Percentiles rank a stretch among this genome's conserved stretches.
phyloP scores from a whole-genome alignment of 176 grass and related monocot genomes.

The Calamus simplicifolius region DNA sequence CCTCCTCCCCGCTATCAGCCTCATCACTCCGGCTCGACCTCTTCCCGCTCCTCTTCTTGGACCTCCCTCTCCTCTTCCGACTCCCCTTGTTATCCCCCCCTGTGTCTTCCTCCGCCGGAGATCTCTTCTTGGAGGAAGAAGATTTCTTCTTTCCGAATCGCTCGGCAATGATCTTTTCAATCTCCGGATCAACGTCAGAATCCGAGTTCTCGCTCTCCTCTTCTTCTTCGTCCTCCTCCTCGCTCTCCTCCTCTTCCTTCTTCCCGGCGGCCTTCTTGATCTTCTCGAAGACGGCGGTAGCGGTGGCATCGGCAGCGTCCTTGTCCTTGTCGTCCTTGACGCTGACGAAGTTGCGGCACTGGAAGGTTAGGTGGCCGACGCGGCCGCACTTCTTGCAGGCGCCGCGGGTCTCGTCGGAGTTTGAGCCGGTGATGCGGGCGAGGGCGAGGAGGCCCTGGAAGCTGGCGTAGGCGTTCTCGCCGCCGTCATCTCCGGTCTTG shows the following conservation, averaged over 20 bases:
- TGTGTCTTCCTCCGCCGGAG: conserved; percentile 13
- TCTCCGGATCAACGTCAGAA: conserved; percentile 56
- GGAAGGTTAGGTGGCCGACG: conserved; percentile 89
- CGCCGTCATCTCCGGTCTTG: conserved; percentile 1
- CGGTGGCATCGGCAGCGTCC: not conserved
- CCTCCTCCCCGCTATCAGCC: conserved; percentile 38
- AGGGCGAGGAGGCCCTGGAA: conserved; percentile 91
- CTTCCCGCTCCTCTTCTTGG: conserved; percentile 27
- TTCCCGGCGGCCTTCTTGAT: conserved; percentile 48
- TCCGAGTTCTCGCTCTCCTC: conserved; percentile 41
- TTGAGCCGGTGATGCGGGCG: conserved; percentile 55
- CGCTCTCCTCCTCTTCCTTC: conserved; percentile 20
- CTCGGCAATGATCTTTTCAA: conserved; percentile 69
- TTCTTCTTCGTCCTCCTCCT: conserved; percentile 18
- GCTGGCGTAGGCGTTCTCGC: conserved; percentile 66
- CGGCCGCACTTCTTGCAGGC: conserved; percentile 79
- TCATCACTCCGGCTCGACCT: conserved; percentile 7
- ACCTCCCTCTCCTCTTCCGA: conserved; percentile 36
- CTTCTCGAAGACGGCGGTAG: conserved; percentile 28
- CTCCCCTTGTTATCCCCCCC: conserved; percentile 4
- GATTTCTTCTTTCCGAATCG: conserved; percentile 30
- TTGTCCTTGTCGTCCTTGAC: conserved; percentile 42
- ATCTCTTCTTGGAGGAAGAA: conserved; percentile 25
- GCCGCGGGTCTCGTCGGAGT: conserved; percentile 61
- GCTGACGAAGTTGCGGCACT: conserved; percentile 91